Percentiles rank a stretch among this genome's conserved stretches.
Conservation (phyloP, 2,329 filamentous ascomycete genomes). For the Oidium heveae region DNA sequence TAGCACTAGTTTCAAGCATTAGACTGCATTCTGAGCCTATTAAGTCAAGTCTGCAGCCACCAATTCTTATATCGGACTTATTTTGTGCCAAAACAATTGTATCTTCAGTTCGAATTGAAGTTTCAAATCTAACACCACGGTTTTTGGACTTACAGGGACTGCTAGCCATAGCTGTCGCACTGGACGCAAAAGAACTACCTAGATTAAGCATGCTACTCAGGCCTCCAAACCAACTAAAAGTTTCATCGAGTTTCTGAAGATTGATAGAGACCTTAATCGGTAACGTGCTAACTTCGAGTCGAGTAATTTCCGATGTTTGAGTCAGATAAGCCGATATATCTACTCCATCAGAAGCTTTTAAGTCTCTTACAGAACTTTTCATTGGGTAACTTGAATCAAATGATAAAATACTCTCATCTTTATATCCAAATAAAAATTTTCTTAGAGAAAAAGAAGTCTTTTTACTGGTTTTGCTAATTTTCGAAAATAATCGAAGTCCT, state of each 20-base stretch:
- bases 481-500: conserved; percentile 6
- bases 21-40: conserved; percentile 54
- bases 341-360: conserved; percentile 28
- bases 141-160: conserved; percentile 18
- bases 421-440: conserved; percentile 36
- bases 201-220: conserved; percentile 78
- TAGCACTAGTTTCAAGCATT: conserved; percentile 48
- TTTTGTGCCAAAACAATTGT: conserved; percentile 12
- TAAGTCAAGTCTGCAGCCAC: conserved; percentile 52
- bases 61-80: conserved; percentile 56
- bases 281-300: conserved; percentile 45
- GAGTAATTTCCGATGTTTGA: conserved; percentile 20
- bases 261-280: conserved; percentile 57
- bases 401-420: conserved; percentile 34
- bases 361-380: conserved; percentile 32
- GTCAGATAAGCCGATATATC: conserved; percentile 30
- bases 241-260: conserved; percentile 59
- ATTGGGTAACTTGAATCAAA: conserved; percentile 33
- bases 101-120: conserved; percentile 14
- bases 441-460: conserved; percentile 16
- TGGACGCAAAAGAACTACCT: conserved; percentile 59
- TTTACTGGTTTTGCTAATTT: background rate
- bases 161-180: conserved; percentile 25
- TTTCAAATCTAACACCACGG: conserved; percentile 33
- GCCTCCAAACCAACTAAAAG: conserved; percentile 70